These are phyloP conservation scores for Castanospermum australe DNA, from an alignment of 306 rosid species.

Conservation along the genomic window DNA sequence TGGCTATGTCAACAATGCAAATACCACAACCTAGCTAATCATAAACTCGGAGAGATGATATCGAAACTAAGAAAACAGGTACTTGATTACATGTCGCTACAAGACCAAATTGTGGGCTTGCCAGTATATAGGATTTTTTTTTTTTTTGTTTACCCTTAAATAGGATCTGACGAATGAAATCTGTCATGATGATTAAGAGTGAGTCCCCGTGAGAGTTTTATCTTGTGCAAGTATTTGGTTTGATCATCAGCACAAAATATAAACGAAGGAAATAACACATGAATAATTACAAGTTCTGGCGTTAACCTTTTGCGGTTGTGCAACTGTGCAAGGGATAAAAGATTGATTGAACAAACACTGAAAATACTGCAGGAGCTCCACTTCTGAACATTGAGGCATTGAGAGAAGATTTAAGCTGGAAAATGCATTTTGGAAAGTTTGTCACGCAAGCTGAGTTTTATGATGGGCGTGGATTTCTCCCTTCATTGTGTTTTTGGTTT, in stretches of 20 bases:
- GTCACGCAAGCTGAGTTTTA: neutral
- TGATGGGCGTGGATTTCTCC: neutral
- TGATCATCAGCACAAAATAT: neutral
- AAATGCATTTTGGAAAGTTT: neutral
- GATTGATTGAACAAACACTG: neutral
- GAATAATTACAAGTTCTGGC: neutral
- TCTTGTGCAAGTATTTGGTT: neutral
- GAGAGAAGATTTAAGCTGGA: neutral
- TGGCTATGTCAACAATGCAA: constrained; percentile 14
- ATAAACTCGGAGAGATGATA: constrained; percentile 9
- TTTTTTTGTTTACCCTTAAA: neutral
- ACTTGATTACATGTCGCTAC: neutral
- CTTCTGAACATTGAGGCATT: neutral
- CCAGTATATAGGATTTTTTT: constrained; percentile 4
- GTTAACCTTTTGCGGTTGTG: neutral
- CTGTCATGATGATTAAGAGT: neutral
- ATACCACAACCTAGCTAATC: constrained; percentile 25
- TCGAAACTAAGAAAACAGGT: neutral
- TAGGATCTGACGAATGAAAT: constrained; percentile 8
- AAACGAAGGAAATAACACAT: neutral
- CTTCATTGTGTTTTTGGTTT: constrained; percentile 14
- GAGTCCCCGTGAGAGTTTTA: neutral
- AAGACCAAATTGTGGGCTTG: constrained; percentile 10
- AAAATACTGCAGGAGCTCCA: neutral
- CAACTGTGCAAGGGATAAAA: neutral